Conservation (phyloP, 192 early-diverging fungal species). For the Rhizophlyctis rosea region DNA sequence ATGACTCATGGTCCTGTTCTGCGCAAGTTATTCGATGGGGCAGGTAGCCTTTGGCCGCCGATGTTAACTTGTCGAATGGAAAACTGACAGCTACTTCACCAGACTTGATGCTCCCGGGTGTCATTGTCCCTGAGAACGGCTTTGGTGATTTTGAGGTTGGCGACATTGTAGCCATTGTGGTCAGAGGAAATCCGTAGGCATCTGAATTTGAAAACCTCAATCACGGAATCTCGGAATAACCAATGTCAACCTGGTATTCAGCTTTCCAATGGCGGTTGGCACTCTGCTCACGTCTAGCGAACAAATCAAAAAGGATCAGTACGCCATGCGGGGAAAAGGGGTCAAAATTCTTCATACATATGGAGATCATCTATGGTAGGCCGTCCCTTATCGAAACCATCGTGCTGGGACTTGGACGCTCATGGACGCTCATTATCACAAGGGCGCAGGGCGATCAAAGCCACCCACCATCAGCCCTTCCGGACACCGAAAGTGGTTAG, state of each 20-base stretch:
- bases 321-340: conserved; percentile 74
- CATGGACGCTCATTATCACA: too few species aligned
- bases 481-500: too few species aligned
- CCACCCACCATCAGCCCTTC: too few species aligned
- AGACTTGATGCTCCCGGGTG: conserved; percentile 78
- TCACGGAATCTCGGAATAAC: too few species aligned
- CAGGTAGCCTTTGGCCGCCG: conserved; percentile 42
- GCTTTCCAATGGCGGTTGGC: conserved; percentile 63
- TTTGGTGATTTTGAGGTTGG: conserved; percentile 44
- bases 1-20: conserved; percentile 69
- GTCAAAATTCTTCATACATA: conserved; percentile 73
- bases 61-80: not conserved
- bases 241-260: not conserved
- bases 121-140: conserved; percentile 47
- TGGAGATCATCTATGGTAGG: conserved; percentile 75
- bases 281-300: conserved; percentile 54
- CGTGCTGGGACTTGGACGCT: too few species aligned
- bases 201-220: not conserved
- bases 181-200: conserved; percentile 48
- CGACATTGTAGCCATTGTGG: conserved; percentile 53
- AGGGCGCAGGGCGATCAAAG: not conserved
- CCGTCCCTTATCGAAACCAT: conserved; percentile 11
- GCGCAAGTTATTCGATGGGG: conserved; percentile 71
- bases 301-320: conserved; percentile 41
- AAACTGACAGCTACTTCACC: conserved; percentile 2